Conservation (phyloP, 345 rosid genomes). For the Eutrema heterophyllum region DNA sequence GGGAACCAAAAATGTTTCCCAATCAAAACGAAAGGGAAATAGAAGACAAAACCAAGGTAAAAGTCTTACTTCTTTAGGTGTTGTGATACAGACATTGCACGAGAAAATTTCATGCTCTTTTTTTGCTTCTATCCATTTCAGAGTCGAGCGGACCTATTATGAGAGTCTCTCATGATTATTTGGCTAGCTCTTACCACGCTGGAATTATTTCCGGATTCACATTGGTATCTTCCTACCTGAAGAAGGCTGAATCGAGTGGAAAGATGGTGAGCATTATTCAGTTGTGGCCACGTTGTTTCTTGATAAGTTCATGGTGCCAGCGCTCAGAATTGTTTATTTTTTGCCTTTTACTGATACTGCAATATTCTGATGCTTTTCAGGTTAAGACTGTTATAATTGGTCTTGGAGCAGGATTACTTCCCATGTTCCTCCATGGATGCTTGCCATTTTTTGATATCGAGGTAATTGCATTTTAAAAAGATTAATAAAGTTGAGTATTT, state of each 20-base stretch:
- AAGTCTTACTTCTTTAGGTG: neutral
- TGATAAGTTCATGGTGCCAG: neutral
- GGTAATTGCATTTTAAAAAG: conserved; percentile 38
- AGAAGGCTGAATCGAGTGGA: conserved; percentile 49
- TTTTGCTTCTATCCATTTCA: conserved; percentile 18
- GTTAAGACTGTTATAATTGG: conserved; percentile 77
- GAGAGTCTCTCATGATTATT: conserved; percentile 68
- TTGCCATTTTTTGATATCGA: conserved; percentile 56
- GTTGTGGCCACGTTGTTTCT: neutral
- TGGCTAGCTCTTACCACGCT: conserved; percentile 85
- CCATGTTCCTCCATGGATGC: conserved; percentile 83
- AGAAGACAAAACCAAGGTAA: conserved; percentile 48
- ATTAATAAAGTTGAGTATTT: neutral
- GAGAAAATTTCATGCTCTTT: neutral
- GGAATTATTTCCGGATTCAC: conserved; percentile 83
- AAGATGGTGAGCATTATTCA: conserved; percentile 40
- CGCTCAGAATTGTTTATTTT: neutral
- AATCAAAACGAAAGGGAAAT: conserved; percentile 44
- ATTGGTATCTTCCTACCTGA: conserved; percentile 67
- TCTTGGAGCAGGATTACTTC: conserved; percentile 96
- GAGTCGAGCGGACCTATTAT: conserved; percentile 36
- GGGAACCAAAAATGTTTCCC: conserved; percentile 40
- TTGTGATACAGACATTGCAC: neutral
- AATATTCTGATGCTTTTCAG: conserved; percentile 34
- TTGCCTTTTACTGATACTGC: conserved; percentile 2